Base-by-base conservation (phyloP, 1,139 yeast genomes). In the Candida buenavistaensis region DNA sequence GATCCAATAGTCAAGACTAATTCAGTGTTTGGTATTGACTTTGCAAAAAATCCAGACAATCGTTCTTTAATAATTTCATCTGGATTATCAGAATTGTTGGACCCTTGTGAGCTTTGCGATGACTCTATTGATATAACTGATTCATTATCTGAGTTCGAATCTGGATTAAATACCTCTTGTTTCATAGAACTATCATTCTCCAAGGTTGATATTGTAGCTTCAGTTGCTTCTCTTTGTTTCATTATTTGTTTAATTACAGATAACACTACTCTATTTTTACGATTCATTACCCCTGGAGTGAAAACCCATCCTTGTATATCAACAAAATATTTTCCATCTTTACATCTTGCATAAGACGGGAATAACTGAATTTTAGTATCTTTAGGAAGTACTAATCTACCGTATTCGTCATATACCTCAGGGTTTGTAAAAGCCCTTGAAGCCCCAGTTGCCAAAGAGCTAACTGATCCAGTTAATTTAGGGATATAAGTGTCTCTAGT, bases 271-370 rank as follows among this genome's bases (percentile, higher is more conserved):
- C 82, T 64, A 53, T 88, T 85, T 51, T 84, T 85, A 32, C 95
- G 65, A 20, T 78, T 75, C 68, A 80, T 73, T 7, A 72, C 67
- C 1, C 92, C 94, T 1, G 89, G 89, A 28, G 86, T 68, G 39
- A 72, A 78, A 7, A 87, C 69, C 75, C 84, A 77, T 3, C 96
- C 96, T 31, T 85, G 73, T 2, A 88, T 77, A 34, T 80, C 79
- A 2, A 89, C 80, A 32, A 72, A 68, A 51, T 62, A 80, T 14
- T 48, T 51, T 5, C 54, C 56, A 7, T 57, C 59, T 12, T 46
- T 52, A 13, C 54, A 40, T 14, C 82, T 61, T 0, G 88, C 72
- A 54, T 82, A 86, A 5, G 87, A 75, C 2, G 90, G 90, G 47
- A 80, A 84, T 6, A 52, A 74, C 6, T 65, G 56, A 32, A 70